These are phyloP conservation scores for Penicillium manginii DNA, from an alignment of 495 filamentous ascomycete species.

Conservation along the genomic window DNA sequence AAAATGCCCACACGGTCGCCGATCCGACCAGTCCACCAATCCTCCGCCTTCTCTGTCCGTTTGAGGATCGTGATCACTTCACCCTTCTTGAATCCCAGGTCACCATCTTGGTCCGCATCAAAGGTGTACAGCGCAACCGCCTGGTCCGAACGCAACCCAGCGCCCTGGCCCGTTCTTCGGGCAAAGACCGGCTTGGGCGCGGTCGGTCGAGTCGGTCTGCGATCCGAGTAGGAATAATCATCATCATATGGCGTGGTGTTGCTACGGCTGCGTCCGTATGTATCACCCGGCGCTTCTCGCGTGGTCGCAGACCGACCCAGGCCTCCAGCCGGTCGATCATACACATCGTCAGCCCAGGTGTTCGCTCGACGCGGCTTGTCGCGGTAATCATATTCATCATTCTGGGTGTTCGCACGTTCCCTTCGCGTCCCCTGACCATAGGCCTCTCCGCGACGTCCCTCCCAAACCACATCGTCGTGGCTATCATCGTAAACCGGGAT, in stretches of 20 bases:
- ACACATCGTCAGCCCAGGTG: constrained; percentile 90
- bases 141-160: constrained; percentile 74
- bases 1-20: constrained; percentile 68
- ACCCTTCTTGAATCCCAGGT: constrained; percentile 95
- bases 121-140: constrained; percentile 90
- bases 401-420: constrained; percentile 56
- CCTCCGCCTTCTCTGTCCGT: constrained; percentile 89
- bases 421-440: constrained; percentile 73
- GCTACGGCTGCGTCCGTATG: constrained; percentile 47
- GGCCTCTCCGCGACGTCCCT: constrained; percentile 72
- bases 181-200: constrained; percentile 87
- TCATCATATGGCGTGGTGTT: constrained; percentile 53
- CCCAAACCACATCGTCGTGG: constrained; percentile 93
- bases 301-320: constrained; percentile 54
- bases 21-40: constrained; percentile 80
- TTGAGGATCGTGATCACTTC: constrained; percentile 97
- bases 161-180: constrained; percentile 55
- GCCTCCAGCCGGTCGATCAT: constrained; percentile 65
- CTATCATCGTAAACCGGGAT: constrained; percentile 87
- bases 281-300: constrained; percentile 48
- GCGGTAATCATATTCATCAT: constrained; percentile 63
- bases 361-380: constrained; percentile 68
- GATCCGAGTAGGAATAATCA: constrained; percentile 64
- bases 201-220: constrained; percentile 65
- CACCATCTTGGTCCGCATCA: constrained; percentile 89